These are phyloP conservation scores for Pseudotsuga menziesii DNA, from an alignment of 75 land plant genomes.

Conservation along the genomic window DNA sequence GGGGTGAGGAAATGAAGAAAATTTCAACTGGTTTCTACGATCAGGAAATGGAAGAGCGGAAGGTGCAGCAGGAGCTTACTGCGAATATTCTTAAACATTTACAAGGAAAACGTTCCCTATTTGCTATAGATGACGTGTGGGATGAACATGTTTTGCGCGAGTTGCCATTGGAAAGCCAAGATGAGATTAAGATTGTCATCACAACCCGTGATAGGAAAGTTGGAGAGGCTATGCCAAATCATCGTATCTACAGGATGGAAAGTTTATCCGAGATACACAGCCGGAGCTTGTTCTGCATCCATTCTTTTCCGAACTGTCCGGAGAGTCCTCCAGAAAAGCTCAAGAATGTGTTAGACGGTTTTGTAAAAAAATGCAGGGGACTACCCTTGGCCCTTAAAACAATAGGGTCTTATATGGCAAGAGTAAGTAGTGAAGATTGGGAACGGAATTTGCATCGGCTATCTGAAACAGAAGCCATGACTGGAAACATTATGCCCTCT, in stretches of 20 bases:
- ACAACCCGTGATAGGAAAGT: background rate
- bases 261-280: background rate
- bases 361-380: background rate
- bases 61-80: background rate
- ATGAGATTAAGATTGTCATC: background rate
- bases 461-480: background rate
- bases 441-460: background rate
- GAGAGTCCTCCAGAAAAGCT: background rate
- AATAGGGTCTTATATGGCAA: background rate
- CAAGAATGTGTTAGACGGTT: background rate
- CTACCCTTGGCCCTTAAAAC: background rate
- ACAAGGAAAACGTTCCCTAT: background rate
- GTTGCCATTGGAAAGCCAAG: background rate
- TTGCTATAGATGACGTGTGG: conserved; percentile 2
- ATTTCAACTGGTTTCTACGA: too few species aligned
- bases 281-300: background rate
- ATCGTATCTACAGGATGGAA: background rate
- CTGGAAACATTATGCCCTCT: background rate
- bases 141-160: background rate
- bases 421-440: background rate
- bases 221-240: background rate
- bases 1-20: background rate
- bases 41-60: too few species aligned
- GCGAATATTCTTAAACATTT: background rate
- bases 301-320: background rate